Evolutionary conservation across 495 filamentous ascomycete species (phyloP).

Genomic region (Neurospora cerealis): DNA sequence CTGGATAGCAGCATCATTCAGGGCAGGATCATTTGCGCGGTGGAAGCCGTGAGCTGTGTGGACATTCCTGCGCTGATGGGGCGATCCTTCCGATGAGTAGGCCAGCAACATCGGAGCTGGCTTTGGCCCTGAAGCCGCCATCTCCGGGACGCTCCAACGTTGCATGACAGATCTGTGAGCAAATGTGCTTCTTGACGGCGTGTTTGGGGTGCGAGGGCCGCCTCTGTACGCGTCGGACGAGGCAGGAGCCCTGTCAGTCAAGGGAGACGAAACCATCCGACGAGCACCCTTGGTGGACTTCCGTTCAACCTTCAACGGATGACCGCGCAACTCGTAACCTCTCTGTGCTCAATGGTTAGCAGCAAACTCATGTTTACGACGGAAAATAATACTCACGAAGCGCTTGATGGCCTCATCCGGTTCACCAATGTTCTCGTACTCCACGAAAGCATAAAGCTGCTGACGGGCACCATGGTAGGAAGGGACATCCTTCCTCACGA

Average conservation of each 20-base stretch:
- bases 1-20: not conserved
- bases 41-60: not conserved
- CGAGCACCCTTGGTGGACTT: conserved; percentile 5
- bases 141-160: not conserved
- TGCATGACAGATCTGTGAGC: not conserved
- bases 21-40: not conserved
- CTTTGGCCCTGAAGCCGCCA: not conserved
- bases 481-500: conserved; percentile 22
- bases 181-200: not conserved
- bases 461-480: conserved; percentile 7
- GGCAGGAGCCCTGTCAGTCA: not conserved
- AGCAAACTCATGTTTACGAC: not conserved
- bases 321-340: conserved; percentile 3
- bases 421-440: conserved; percentile 28
- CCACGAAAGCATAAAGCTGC: conserved; percentile 45
- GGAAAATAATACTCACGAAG: conserved; percentile 7
- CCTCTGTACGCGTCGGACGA: not conserved
- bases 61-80: not conserved
- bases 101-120: not conserved
- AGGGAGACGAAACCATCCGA: not conserved
- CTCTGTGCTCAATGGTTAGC: conserved; percentile 3
- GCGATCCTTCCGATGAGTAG: not conserved
- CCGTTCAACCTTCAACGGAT: conserved; percentile 7
- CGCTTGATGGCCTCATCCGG: conserved; percentile 29
- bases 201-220: not conserved